Evolutionary conservation across 805 yeast genomes (phyloP).

Genomic region (Myxozyma vanderwaltii): DNA sequence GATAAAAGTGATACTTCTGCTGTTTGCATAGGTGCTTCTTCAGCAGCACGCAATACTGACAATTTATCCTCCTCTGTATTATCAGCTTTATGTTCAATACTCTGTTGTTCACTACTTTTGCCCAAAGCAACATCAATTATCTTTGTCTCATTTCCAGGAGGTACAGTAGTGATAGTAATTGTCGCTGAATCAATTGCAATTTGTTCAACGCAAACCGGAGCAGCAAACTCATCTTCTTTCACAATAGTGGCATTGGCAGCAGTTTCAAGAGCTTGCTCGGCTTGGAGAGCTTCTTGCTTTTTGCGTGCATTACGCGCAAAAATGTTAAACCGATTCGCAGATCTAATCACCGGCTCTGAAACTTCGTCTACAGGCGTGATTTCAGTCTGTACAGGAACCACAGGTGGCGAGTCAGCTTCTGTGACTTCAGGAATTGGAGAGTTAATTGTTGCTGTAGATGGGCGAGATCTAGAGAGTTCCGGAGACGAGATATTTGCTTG

Average conservation of each 20-base stretch:
- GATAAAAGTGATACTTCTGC: background rate
- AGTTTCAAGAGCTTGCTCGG: background rate
- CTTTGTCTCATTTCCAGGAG: conserved; percentile 8
- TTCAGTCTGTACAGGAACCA: background rate
- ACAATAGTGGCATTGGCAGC: no score
- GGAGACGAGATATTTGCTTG: background rate
- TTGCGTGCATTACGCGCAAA: background rate
- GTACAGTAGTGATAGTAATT: conserved; percentile 12
- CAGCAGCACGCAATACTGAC: background rate
- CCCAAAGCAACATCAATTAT: conserved; percentile 6
- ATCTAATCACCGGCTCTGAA: background rate
- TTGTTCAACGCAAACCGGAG: background rate
- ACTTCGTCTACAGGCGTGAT: background rate
- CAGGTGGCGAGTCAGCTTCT: background rate
- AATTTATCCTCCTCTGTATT: no score
- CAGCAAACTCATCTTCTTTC: background rate
- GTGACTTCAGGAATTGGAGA: background rate
- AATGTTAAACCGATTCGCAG: background rate
- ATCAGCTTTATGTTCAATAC: background rate
- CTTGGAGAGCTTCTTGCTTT: background rate
- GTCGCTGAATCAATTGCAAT: conserved; percentile 1
- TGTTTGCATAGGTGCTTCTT: background rate
- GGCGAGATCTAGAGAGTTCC: background rate
- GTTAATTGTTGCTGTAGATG: background rate
- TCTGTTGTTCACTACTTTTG: background rate